Base-by-base conservation (phyloP, 148 eudicot species). In the Nepenthes gracilis region DNA sequence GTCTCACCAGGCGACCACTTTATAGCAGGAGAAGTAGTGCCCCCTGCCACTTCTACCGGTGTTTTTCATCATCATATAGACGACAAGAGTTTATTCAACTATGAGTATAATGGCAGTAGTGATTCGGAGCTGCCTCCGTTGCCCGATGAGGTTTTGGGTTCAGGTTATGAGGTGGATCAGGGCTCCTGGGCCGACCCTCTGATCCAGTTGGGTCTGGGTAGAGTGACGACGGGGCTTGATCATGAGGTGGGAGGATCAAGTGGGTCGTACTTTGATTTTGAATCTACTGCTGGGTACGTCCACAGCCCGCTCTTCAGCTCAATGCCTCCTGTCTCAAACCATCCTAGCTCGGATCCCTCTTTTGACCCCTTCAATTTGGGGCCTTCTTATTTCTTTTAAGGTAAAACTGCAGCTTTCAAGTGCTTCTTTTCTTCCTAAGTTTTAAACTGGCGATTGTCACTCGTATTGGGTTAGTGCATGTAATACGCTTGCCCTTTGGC, bases 51-150 rank as follows among this genome's bases (percentile, higher is more conserved):
- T 23, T 23, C 23, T 23, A 23, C 23, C 23, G 23, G 23, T 23
- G 23, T 23, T 23, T 57, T 66, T 12, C 62, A 51, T 5, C 69
- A 3, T 58, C 58, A 4, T 61, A 57, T 1, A 51, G 64, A 43
- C 54, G 60, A 65, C n/a, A 36, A 43, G 8, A 5, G 45, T 2
- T 49, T 36, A 35, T 11, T 9, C 37, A 49, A 35, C 37, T 33
- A 61, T 55, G 55, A 35, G 34, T 47, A 61, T 47, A 37, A 11
- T 34, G 14, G 10, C 1, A 9, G 14, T 1, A 34, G 34, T 2
- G 55, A 51, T 43, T 33, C 59, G 38, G 74, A 64, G 33, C 54
- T 70, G 8, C 72, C 72, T 1, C 74, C 68, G 32, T 54, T 63
- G 32, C 68, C 74, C 5, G 68, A 61, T 7, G 68, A 63, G 34